phyloP scores from a whole-genome alignment of 495 filamentous ascomycete species.

The Aspergillus cristatus region DNA sequence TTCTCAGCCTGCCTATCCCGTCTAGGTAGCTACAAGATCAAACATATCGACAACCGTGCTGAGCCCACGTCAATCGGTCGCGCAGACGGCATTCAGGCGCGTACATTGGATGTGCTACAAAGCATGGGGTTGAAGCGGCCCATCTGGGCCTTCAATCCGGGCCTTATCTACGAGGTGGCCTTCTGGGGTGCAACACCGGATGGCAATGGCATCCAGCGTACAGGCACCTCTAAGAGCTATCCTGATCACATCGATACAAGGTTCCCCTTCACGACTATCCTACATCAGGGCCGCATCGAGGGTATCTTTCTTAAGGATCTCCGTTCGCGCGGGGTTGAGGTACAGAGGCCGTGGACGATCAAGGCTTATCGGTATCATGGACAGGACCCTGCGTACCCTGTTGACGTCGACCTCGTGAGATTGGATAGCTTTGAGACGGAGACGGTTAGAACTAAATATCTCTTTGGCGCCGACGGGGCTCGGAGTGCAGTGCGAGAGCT shows the following conservation, averaged over 20 bases:
- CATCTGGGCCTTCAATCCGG: conserved; percentile 43
- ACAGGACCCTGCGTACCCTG: conserved; percentile 33
- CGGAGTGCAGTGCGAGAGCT: conserved; percentile 40
- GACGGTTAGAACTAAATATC: conserved; percentile 44
- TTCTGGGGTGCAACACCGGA: conserved; percentile 40
- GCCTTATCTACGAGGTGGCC: conserved; percentile 45
- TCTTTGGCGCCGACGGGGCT: conserved; percentile 46
- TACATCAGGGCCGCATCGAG: conserved; percentile 48
- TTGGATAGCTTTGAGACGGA: conserved; percentile 50
- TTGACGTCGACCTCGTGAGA: conserved; percentile 54
- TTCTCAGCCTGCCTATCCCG: conserved; percentile 57
- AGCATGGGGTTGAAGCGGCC: conserved; percentile 46
- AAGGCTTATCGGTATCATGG: conserved; percentile 38
- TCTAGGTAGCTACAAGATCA: conserved; percentile 45
- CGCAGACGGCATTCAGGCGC: conserved; percentile 57
- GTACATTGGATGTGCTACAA: conserved; percentile 50
- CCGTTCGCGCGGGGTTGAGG: conserved; percentile 17
- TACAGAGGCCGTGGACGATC: conserved; percentile 45
- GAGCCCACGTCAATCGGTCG: conserved; percentile 45
- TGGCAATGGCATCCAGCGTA: conserved; percentile 38
- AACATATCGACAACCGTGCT: conserved; percentile 44
- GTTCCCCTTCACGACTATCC: conserved; percentile 45
- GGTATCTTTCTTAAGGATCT: conserved; percentile 42
- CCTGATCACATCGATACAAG: conserved; percentile 44
- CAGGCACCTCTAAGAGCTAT: conserved; percentile 42